Evolutionary conservation across 1,139 yeast genomes (phyloP).

Genomic region (Williopsis jadinii): DNA sequence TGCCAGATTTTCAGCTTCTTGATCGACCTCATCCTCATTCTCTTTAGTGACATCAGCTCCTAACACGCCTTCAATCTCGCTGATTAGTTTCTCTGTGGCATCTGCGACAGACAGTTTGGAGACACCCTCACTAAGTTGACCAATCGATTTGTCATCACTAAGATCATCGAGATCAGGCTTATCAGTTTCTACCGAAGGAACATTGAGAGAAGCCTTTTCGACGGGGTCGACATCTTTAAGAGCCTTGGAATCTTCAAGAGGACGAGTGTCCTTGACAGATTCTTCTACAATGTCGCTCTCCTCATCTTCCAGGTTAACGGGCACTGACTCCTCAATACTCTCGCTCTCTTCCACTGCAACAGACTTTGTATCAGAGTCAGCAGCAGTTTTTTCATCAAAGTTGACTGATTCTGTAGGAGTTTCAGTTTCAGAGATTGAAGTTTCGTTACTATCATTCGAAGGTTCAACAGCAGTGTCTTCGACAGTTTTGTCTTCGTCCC

Average conservation of each 20-base stretch:
- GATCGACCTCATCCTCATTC: background rate
- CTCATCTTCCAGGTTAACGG: background rate
- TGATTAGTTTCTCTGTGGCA: constrained; percentile 17
- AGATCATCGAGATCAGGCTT: no score
- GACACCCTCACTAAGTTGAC: background rate
- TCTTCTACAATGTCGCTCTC: background rate
- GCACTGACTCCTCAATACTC: background rate
- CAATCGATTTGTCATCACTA: no score
- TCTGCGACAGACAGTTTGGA: constrained; percentile 8
- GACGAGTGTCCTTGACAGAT: background rate
- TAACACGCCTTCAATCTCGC: constrained; percentile 17
- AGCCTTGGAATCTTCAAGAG: no score
- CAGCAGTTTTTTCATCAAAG: background rate
- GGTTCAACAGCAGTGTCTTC: background rate
- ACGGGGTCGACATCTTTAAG: no score
- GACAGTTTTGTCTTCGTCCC: no score
- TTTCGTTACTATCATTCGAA: no score
- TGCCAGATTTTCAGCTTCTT: background rate
- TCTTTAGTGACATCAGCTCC: constrained; percentile 1
- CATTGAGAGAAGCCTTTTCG: no score
- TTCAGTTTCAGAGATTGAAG: background rate
- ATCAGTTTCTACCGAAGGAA: no score
- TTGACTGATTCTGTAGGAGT: background rate
- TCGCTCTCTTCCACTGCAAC: background rate
- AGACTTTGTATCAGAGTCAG: background rate